Percentiles rank a stretch among this genome's conserved stretches.
Evolutionary conservation across 2,329 filamentous ascomycete species (phyloP).

Genomic region (Cytospora piceicola): DNA sequence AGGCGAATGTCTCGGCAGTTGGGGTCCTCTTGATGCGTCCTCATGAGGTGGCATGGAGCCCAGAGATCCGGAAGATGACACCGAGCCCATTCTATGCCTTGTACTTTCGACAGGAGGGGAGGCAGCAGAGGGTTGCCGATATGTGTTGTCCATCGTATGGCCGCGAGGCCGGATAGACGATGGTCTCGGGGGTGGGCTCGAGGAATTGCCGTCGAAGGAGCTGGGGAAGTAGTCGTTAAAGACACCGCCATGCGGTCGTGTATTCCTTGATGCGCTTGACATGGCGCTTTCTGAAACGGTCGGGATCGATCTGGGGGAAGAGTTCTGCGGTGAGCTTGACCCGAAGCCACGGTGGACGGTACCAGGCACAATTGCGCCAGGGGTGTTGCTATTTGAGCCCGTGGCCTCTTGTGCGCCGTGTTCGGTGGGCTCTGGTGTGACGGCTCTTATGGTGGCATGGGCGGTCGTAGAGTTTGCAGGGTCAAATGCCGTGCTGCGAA

Average conservation of each 20-base stretch:
- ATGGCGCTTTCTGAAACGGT: constrained; percentile 43
- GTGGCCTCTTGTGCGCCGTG: constrained; percentile 34
- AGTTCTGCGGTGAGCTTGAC: constrained; percentile 49
- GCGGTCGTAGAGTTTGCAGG: constrained; percentile 34
- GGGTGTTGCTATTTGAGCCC: constrained; percentile 32
- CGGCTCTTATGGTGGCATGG: constrained; percentile 61
- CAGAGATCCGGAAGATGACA: constrained; percentile 65
- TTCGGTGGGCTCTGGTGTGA: constrained; percentile 65
- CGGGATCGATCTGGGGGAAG: constrained; percentile 50
- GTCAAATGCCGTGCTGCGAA: constrained; percentile 36
- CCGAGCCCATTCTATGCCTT: constrained; percentile 70
- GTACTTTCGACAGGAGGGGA: constrained; percentile 47
- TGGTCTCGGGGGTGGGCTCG: constrained; percentile 46
- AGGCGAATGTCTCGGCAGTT: constrained; percentile 47
- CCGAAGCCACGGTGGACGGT: constrained; percentile 40
- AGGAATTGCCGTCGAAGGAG: constrained; percentile 52
- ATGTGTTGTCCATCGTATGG: constrained; percentile 60
- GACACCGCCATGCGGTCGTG: constrained; percentile 58
- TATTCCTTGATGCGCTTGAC: constrained; percentile 34
- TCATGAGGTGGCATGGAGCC: constrained; percentile 58
- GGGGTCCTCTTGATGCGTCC: constrained; percentile 41
- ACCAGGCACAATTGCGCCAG: constrained; percentile 13
- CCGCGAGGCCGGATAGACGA: constrained; percentile 56
- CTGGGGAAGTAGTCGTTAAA: constrained; percentile 61
- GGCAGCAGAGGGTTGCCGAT: constrained; percentile 50